Evolutionary conservation across 257 asterid species (phyloP).

Genomic region (Lantana camara): DNA sequence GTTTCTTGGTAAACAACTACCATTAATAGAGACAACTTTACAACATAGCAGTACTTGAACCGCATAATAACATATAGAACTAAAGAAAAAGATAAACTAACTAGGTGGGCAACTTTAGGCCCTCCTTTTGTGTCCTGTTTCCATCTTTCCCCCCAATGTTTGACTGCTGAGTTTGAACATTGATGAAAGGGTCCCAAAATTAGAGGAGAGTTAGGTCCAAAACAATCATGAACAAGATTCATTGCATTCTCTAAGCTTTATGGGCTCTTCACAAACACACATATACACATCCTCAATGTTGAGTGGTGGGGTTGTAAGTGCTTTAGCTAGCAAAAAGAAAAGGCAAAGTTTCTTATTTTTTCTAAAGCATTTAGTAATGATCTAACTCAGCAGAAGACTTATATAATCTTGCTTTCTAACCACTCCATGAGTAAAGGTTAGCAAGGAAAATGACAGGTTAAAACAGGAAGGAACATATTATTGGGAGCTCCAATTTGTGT

Average conservation of each 20-base stretch:
- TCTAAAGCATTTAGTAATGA: slow-evolving; percentile 26
- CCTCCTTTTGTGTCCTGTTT: background rate
- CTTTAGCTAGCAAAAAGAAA: slow-evolving; percentile 23
- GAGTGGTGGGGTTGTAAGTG: slow-evolving; percentile 39
- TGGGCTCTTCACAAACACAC: background rate
- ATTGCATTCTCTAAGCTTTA: background rate
- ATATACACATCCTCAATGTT: background rate
- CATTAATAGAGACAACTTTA: too few relatives aligned
- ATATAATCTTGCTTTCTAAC: slow-evolving; percentile 26
- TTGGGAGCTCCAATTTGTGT: slow-evolving; percentile 34
- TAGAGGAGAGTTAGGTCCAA: slow-evolving; percentile 34
- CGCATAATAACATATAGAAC: too few relatives aligned
- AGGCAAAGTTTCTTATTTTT: slow-evolving; percentile 19
- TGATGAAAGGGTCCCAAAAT: slow-evolving; percentile 23
- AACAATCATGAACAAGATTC: slow-evolving; percentile 23
- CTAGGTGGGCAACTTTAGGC: slow-evolving; percentile 14
- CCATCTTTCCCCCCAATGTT: background rate
- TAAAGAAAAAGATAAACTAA: too few relatives aligned
- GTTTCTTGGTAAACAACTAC: too few relatives aligned
- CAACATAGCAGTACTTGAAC: too few relatives aligned
- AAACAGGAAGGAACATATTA: slow-evolving; percentile 31
- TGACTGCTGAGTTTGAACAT: slow-evolving; percentile 25
- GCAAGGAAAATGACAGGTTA: slow-evolving; percentile 30
- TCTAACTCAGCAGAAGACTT: slow-evolving; percentile 15
- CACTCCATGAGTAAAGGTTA: slow-evolving; percentile 21